Base-by-base conservation (phyloP, 768 basidiomycete species). In the Rhizopogon rudus region DNA sequence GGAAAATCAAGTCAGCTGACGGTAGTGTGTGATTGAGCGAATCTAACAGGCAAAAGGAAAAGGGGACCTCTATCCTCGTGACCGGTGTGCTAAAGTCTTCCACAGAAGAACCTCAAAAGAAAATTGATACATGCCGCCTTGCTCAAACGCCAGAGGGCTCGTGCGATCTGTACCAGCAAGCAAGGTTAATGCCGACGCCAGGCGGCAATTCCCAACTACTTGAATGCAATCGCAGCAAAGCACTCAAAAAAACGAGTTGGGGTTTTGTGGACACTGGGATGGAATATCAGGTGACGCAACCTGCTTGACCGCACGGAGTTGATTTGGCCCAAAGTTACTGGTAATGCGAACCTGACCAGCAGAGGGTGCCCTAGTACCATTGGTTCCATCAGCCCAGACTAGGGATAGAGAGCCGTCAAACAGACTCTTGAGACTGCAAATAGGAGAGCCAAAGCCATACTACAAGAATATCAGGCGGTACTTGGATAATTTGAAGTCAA, bases 221-320 rank as follows among this genome's bases (percentile, higher is more conserved):
- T 75, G 67, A 92, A 89, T 0, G 77, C 70, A 13, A 92, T 66
- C 1, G 76, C 88, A 1, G 83, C 87, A 61, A 79, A 92, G 64
- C 90, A 92, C 54, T 81, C 73, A 3, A 88, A 89, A 89, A 50
- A 81, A 76, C 8, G 77, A 61, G 49, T 87, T 83, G 72, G 87
- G 89, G 70, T 91, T 92, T 63, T 87, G 81, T 8, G 83, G 87
- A 63, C 90, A 92, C 33, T 71, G 65, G 0, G 71, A 59, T 0
- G 80, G 76, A 14, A 92, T 83, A 25, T 81, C 78, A 0, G 76
- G 72, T 28, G 71, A 75, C 33, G 67, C 65, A 13, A 85, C 74
- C 63, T 83, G 69, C 52, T 74, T 73, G 37, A 92, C 76, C 2
- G 73, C 73, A 3, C 62, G 63, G 2, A 74, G 70, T 63, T 90